Evolutionary conservation across 345 rosid species (phyloP).

Genomic region (Pistacia atlantica): DNA sequence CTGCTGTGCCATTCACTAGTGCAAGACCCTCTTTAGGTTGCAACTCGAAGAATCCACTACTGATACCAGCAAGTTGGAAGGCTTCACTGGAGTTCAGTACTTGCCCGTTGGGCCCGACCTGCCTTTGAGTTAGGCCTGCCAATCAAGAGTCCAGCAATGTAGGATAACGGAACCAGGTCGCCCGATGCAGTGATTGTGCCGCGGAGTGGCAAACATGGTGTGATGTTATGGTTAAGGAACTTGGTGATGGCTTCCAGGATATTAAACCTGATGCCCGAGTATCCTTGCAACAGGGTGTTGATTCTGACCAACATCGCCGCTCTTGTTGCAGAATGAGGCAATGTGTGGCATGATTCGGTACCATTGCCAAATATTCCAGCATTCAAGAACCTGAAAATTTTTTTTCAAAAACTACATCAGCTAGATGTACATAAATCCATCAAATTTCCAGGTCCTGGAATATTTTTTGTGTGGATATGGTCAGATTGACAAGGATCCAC

Average conservation of each 20-base stretch:
- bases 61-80: constrained; percentile 47
- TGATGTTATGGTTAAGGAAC: constrained; percentile 63
- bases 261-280: constrained; percentile 74
- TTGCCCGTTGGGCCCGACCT: constrained; percentile 54
- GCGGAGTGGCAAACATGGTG: constrained; percentile 76
- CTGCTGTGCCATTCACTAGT: constrained; percentile 74
- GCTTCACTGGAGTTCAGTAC: constrained; percentile 46
- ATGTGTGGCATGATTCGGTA: constrained; percentile 54
- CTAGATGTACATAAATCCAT: background rate
- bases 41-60: constrained; percentile 53
- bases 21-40: constrained; percentile 84
- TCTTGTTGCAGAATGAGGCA: constrained; percentile 62
- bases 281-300: constrained; percentile 79
- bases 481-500: background rate
- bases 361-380: constrained; percentile 70
- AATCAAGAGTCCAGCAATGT: constrained; percentile 61
- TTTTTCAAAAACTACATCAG: background rate
- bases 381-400: constrained; percentile 58
- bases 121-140: constrained; percentile 71
- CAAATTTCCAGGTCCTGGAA: background rate
- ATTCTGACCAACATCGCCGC: constrained; percentile 80
- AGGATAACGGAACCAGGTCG: constrained; percentile 69
- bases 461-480: background rate
- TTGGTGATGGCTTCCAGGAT: constrained; percentile 65
- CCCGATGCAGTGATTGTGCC: constrained; percentile 79